These are phyloP conservation scores for Candolleomyces aberdarensis DNA, from an alignment of 768 basidiomycete species.

Conservation along the genomic window DNA sequence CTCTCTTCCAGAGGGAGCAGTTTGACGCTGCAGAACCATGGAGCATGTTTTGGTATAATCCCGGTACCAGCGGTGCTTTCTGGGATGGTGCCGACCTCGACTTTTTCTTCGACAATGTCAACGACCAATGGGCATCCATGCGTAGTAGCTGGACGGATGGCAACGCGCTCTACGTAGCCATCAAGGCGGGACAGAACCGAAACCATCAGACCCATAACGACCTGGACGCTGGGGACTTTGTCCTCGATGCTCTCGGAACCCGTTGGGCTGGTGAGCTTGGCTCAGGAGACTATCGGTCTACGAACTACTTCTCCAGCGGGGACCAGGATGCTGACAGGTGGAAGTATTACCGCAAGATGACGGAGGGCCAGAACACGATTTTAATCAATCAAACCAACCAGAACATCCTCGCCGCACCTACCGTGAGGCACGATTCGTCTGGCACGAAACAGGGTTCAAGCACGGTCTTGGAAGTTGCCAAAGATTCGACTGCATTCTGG, in stretches of 20 bases:
- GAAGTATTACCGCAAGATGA: conserved; percentile 94
- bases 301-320: conserved; percentile 76
- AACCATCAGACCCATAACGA: conserved; percentile 95
- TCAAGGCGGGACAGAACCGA: conserved; percentile 80
- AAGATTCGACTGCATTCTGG: conserved; percentile 77
- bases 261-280: conserved; percentile 97
- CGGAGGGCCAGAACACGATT: conserved; percentile 96
- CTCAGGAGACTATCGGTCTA: conserved; percentile 74
- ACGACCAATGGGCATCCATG: conserved; percentile 89
- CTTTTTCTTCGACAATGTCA: conserved; percentile 66
- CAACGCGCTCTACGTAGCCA: conserved; percentile 80
- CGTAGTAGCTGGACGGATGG: conserved; percentile 90
- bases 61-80: conserved; percentile 79
- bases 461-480: conserved; percentile 67
- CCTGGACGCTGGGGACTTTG: conserved; percentile 93
- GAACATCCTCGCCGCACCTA: conserved; percentile 68
- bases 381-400: conserved; percentile 78
- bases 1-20: conserved; percentile 90
- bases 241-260: conserved; percentile 88
- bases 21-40: conserved; percentile 79
- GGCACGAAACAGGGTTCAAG: conserved; percentile 77
- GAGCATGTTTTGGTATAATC: conserved; percentile 93
- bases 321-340: conserved; percentile 70
- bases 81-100: conserved; percentile 88
- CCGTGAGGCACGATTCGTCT: conserved; percentile 45